Base-by-base conservation (phyloP, 352 stramenopile species). In the Aphanomyces stellatus region DNA sequence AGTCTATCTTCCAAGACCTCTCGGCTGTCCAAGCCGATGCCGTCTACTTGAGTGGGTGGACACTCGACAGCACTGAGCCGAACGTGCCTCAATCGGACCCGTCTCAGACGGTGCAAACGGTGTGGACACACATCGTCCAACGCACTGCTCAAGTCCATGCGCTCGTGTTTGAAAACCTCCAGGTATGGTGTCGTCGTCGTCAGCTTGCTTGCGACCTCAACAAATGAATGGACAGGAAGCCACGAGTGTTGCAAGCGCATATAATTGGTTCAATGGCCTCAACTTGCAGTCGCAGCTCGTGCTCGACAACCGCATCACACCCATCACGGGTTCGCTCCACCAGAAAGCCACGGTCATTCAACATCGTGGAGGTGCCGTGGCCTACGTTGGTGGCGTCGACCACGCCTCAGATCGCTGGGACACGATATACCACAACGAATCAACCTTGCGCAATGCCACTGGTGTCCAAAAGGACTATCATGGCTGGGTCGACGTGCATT, bases 351-450 rank as follows among this genome's bases (percentile, higher is more conserved):
- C 48, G 77, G 51, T 53, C 6, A 55, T 25, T n/a, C 37, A 53
- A 0, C 51, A 53, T 8, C 34, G 51, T 4, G 53, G 70, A 1
- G 67, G 73, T 3, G 56, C 72, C 6, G 56, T 71, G 1, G 77
- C 81, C 7, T 88, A 80, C 63, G 72, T 86, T 0, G 78, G 80
- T 1, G 81, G 80, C 1, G 69, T 85, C 4, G 82, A 88, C 55
- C 56, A 87, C 30, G 78, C 71, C n/a, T 72, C 70, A 22, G 74
- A 88, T 55, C 79, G 81, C 6, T 90, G 81, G 79, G 78, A 88
- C 53, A 83, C 77, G 19, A 69, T 75, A 13, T 63, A 68, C 6
- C 77, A 87, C 65, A 71, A 88, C 69, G 67, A 74, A 55, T 70
- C 78, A 7, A 70, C 57, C 28, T 31, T 88, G 34, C 73, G 77